Percentiles rank a stretch among this genome's conserved stretches.
Conservation (phyloP, 2,329 filamentous ascomycete genomes). For the Aureobasidium mangrovei region DNA sequence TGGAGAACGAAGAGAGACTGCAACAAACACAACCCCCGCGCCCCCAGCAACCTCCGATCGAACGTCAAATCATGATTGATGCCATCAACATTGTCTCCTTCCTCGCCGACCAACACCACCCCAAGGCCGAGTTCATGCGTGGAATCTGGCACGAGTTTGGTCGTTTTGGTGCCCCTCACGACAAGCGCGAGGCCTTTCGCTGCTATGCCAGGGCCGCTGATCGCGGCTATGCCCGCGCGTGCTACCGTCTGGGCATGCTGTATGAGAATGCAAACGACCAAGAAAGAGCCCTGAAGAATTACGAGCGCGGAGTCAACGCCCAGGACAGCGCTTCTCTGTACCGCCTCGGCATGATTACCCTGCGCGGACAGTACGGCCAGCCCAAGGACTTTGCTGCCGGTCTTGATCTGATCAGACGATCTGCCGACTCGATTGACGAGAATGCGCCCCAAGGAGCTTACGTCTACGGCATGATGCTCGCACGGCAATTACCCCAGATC, state of each 20-base stretch:
- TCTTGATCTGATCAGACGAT: constrained; percentile 71
- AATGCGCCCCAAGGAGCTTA: constrained; percentile 96
- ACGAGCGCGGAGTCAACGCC: constrained; percentile 67
- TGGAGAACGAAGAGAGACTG: constrained; percentile 66
- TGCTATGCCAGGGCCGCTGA: constrained; percentile 81
- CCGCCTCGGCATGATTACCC: constrained; percentile 92
- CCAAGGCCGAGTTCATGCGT: constrained; percentile 86
- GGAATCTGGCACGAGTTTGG: constrained; percentile 98
- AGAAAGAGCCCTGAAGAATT: constrained; percentile 83
- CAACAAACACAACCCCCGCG: constrained; percentile 43
- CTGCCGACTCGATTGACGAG: constrained; percentile 83
- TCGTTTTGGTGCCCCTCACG: constrained; percentile 80
- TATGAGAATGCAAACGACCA: constrained; percentile 93
- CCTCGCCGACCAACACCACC: constrained; percentile 82
- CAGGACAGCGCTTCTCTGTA: constrained; percentile 82
- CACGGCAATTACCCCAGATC: constrained; percentile 85
- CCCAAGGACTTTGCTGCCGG: constrained; percentile 69
- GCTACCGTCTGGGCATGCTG: constrained; percentile 97
- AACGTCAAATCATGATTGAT: constrained; percentile 80
- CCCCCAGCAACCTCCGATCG: constrained; percentile 71
- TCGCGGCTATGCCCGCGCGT: constrained; percentile 75
- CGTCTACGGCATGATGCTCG: constrained; percentile 79
- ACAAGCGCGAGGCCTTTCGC: constrained; percentile 89
- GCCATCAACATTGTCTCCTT: constrained; percentile 88
- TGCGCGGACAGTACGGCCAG: constrained; percentile 89